Percentiles rank a stretch among this genome's conserved stretches.
Evolutionary conservation across 108 stramenopile genomes (phyloP).

Genomic region (Cyclotella choctawhatcheeana): DNA sequence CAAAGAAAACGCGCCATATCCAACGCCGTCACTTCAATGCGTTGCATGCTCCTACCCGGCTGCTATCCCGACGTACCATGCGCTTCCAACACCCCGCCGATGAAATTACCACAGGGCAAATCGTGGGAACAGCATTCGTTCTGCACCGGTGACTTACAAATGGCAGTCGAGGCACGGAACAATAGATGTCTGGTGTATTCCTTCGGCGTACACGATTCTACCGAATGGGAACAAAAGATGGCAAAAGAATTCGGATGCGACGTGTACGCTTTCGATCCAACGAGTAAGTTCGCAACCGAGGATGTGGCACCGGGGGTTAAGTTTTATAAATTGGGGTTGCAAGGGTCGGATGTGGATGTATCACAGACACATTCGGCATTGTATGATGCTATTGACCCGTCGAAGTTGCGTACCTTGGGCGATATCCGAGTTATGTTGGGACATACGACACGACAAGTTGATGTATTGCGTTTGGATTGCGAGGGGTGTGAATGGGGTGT

Average conservation of each 20-base stretch:
- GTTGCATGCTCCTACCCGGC: slow-evolving; percentile 18
- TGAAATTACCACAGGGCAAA: background rate
- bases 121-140: slow-evolving; percentile 32
- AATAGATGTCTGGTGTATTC: slow-evolving; percentile 32
- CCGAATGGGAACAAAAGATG: slow-evolving; percentile 32
- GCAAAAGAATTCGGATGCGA: slow-evolving; percentile 24
- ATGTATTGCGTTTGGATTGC: slow-evolving; percentile 63
- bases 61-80: slow-evolving; percentile 29
- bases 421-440: slow-evolving; percentile 53
- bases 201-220: slow-evolving; percentile 20
- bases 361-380: slow-evolving; percentile 10
- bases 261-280: slow-evolving; percentile 38
- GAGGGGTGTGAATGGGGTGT: slow-evolving; percentile 63
- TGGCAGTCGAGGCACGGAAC: background rate
- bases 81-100: background rate
- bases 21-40: slow-evolving; percentile 19
- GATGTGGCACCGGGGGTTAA: slow-evolving; percentile 22
- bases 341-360: slow-evolving; percentile 18
- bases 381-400: slow-evolving; percentile 27
- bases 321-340: slow-evolving; percentile 26
- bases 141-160: slow-evolving; percentile 15
- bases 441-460: slow-evolving; percentile 55
- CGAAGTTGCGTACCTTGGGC: slow-evolving; percentile 21
- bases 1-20: slow-evolving; percentile 2
- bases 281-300: slow-evolving; percentile 10